phyloP scores from a whole-genome alignment of 176 grass and related monocot genomes.

The Zoysia pacifica region DNA sequence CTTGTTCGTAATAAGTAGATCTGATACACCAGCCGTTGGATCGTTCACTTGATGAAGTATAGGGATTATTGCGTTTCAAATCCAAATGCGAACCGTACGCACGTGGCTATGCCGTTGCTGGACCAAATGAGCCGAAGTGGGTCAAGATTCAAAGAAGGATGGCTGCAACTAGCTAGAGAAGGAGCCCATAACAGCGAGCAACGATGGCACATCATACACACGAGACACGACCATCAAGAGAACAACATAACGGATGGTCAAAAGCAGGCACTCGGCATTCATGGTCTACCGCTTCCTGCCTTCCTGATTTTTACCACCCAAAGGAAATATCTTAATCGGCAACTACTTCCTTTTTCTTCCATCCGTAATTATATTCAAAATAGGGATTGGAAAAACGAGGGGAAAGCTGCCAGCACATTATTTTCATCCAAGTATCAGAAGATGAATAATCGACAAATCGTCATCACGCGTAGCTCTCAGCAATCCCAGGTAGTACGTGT shows the following conservation, averaged over 20 bases:
- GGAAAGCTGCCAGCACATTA: not conserved
- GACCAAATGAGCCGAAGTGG: not conserved
- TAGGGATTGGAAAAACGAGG: not conserved
- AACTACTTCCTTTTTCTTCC: not conserved
- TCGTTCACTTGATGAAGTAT: not conserved
- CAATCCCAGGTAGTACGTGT: not conserved
- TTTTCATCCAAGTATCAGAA: not conserved
- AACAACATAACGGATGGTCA: not conserved
- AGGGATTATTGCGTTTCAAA: not conserved
- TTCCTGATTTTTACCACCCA: not conserved
- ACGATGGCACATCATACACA: not conserved
- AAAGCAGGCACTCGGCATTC: not conserved
- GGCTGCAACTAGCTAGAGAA: conserved; percentile 3
- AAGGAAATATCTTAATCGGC: not conserved
- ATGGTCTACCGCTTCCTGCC: not conserved
- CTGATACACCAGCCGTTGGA: not conserved
- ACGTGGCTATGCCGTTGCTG: not conserved
- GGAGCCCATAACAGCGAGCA: not conserved
- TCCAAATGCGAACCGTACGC: not conserved
- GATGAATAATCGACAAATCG: not conserved
- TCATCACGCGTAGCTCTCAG: not conserved
- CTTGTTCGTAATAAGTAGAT: not conserved
- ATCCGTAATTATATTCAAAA: not conserved
- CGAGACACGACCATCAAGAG: not conserved
- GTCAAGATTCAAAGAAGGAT: conserved; percentile 30